Conservation (phyloP, 1,284 basidiomycete genomes). For the Apiotrichum gamsii region DNA sequence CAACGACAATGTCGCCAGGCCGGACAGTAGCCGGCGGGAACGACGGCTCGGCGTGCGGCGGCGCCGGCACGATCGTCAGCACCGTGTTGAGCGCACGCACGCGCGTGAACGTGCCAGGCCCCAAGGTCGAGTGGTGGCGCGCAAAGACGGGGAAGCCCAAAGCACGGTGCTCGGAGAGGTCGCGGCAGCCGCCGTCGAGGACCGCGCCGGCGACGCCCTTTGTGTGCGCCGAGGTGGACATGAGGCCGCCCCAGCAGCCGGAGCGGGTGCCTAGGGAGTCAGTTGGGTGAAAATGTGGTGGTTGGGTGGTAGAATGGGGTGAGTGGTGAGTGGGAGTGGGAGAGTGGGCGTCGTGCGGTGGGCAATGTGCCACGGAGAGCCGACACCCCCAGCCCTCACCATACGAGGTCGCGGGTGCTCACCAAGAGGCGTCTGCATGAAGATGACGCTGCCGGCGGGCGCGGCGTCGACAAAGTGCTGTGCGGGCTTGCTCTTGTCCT, state of each 20-base stretch:
- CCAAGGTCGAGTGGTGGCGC: slow-evolving; percentile 51
- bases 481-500: slow-evolving; percentile 59
- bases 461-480: slow-evolving; percentile 81
- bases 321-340: too few species aligned
- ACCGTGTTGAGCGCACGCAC: slow-evolving; percentile 71
- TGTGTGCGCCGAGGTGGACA: slow-evolving; percentile 48
- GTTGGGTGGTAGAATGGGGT: too few species aligned
- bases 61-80: slow-evolving; percentile 53
- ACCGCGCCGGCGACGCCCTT: slow-evolving; percentile 46
- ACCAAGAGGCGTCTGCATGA: slow-evolving; percentile 73
- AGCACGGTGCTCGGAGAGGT: slow-evolving; percentile 48
- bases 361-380: neutral
- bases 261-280: slow-evolving; percentile 23
- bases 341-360: too few species aligned
- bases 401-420: slow-evolving; percentile 39
- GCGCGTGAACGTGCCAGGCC: slow-evolving; percentile 80
- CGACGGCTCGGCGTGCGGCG: slow-evolving; percentile 10
- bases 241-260: slow-evolving; percentile 48
- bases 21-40: slow-evolving; percentile 55
- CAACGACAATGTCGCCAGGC: slow-evolving; percentile 77
- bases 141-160: slow-evolving; percentile 43
- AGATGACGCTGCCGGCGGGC: slow-evolving; percentile 60
- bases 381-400: too few species aligned
- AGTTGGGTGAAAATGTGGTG: neutral
- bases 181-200: slow-evolving; percentile 49